A percentile compares a stretch with the other conserved stretches of the same genome.
These are phyloP conservation scores for Cladophialophora yegresii DNA, from an alignment of 2,329 filamentous ascomycete species.

Conservation along the genomic window DNA sequence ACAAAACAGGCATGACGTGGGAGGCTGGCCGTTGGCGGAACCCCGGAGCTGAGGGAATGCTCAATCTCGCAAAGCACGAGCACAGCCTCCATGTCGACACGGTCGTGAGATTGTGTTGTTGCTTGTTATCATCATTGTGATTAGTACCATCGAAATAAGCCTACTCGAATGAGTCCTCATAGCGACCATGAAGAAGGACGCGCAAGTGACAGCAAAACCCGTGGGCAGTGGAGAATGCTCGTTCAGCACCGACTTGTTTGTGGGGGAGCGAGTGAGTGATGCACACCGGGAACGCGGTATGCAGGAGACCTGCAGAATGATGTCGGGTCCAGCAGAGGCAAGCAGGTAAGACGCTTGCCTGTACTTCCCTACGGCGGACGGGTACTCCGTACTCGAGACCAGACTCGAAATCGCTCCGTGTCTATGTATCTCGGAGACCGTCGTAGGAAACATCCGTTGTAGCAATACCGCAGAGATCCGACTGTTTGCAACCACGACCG, in stretches of 20 bases:
- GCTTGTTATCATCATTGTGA: neutral
- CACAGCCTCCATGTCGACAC: slow-evolving; percentile 3
- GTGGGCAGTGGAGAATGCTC: neutral
- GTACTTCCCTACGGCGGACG: neutral
- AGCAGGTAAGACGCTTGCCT: neutral
- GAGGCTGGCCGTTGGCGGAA: neutral
- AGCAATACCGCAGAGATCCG: neutral
- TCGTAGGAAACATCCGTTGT: neutral
- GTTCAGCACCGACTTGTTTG: neutral
- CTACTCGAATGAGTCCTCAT: neutral
- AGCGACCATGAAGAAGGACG: neutral
- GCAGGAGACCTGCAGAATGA: neutral
- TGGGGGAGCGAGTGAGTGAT: neutral
- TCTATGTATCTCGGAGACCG: neutral
- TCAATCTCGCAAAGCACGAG: neutral
- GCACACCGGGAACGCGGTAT: neutral
- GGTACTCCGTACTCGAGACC: too few relatives aligned
- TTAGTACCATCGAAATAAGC: neutral
- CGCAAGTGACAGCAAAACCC: neutral
- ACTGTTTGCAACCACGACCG: neutral
- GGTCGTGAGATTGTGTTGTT: neutral
- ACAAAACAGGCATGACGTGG: slow-evolving; percentile 5
- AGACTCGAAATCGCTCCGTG: neutral
- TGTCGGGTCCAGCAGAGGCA: neutral
- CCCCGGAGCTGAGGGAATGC: neutral